Conservation (phyloP, 2,329 filamentous ascomycete genomes). For the Capronia coronata region DNA sequence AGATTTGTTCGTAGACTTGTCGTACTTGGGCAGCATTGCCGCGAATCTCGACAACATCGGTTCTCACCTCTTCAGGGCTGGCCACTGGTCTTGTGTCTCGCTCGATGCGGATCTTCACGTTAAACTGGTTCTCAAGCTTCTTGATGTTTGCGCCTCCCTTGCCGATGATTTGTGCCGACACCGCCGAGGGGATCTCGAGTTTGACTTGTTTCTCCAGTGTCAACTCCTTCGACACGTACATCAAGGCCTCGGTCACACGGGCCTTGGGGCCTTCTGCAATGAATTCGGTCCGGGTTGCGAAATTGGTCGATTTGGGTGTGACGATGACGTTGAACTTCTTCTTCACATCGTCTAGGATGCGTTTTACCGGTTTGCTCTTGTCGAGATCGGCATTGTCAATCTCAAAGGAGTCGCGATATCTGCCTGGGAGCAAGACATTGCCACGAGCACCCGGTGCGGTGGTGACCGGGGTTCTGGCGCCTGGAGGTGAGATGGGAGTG, state of each 20-base stretch:
- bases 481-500: constrained; percentile 58
- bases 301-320: constrained; percentile 61
- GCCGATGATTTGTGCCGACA: constrained; percentile 86
- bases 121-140: constrained; percentile 79
- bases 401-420: constrained; percentile 68
- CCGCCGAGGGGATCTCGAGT: constrained; percentile 74
- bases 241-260: constrained; percentile 77
- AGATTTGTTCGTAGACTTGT: constrained; percentile 74
- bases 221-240: constrained; percentile 81
- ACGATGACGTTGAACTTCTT: constrained; percentile 82
- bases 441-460: constrained; percentile 32
- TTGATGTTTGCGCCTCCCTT: constrained; percentile 86
- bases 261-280: constrained; percentile 79
- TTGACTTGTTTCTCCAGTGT: constrained; percentile 70
- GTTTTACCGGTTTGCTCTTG: constrained; percentile 71
- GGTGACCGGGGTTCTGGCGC: constrained; percentile 43
- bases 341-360: constrained; percentile 84
- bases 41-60: constrained; percentile 80
- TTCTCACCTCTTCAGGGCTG: constrained; percentile 64
- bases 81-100: constrained; percentile 56
- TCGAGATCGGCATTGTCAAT: constrained; percentile 71
- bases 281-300: constrained; percentile 68
- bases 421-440: constrained; percentile 59
- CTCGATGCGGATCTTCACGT: constrained; percentile 83
- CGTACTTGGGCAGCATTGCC: constrained; percentile 85